Conservation (phyloP, 768 basidiomycete species). For the Mycena belliarum region DNA sequence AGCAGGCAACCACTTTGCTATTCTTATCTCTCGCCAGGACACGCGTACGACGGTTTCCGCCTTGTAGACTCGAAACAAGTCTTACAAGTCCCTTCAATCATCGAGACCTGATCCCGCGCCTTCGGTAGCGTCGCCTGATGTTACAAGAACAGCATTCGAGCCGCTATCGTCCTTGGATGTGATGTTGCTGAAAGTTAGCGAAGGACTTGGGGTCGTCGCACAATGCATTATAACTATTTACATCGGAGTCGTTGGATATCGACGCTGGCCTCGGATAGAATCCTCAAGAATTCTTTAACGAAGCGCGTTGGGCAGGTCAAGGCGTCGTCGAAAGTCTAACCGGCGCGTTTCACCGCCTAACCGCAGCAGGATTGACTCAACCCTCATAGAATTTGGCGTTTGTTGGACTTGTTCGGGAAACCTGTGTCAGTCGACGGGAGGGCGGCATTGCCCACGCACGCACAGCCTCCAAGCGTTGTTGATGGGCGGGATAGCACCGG, state of each 20-base stretch:
- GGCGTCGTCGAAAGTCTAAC: slow-evolving; percentile 58
- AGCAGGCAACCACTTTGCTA: too few species aligned
- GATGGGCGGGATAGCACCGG: slow-evolving; percentile 46
- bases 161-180: slow-evolving; percentile 47
- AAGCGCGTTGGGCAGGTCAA: slow-evolving; percentile 37
- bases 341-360: slow-evolving; percentile 41
- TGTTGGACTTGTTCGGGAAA: slow-evolving; percentile 79
- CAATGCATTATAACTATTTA: slow-evolving; percentile 73
- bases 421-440: slow-evolving; percentile 38
- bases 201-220: slow-evolving; percentile 74
- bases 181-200: slow-evolving; percentile 75
- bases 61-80: too few species aligned
- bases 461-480: slow-evolving; percentile 22
- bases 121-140: slow-evolving; percentile 5
- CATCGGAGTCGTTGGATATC: slow-evolving; percentile 50
- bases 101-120: too few species aligned
- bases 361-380: too few species aligned
- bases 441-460: slow-evolving; percentile 27
- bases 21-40: too few species aligned
- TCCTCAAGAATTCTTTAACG: slow-evolving; percentile 46
- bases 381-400: slow-evolving; percentile 68
- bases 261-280: slow-evolving; percentile 26
- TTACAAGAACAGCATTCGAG: slow-evolving; percentile 2
- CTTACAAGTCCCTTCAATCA: too few species aligned
- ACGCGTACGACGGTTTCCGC: too few species aligned